A percentile compares a stretch with the other conserved stretches of the same genome.
Evolutionary conservation across 306 rosid genomes (phyloP).

Genomic region (Argentina anserina): DNA sequence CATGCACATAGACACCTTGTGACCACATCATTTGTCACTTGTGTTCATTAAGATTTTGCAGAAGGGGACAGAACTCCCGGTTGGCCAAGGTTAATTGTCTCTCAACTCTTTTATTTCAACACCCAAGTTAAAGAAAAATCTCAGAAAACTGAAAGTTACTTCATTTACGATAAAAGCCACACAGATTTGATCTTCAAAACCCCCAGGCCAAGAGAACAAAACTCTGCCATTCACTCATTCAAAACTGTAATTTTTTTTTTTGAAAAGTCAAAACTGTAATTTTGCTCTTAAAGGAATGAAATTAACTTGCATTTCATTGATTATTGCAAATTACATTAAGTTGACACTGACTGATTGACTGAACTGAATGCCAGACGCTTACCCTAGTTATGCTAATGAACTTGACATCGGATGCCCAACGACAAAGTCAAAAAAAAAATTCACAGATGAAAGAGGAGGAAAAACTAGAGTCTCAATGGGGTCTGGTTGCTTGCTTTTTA

Average conservation of each 20-base stretch:
- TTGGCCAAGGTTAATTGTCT: conserved; percentile 3
- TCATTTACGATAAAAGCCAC: conserved; percentile 27
- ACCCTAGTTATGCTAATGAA: neutral
- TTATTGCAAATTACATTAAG: conserved; percentile 25
- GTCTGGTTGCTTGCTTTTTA: conserved; percentile 24
- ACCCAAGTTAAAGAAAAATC: neutral
- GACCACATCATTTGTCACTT: neutral
- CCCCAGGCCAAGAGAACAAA: conserved; percentile 1
- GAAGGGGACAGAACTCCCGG: neutral
- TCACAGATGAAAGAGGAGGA: neutral
- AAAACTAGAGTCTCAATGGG: conserved; percentile 8
- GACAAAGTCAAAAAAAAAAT: conserved; percentile 8
- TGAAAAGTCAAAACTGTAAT: no score
- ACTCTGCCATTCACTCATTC: conserved; percentile 17
- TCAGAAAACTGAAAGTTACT: conserved; percentile 3
- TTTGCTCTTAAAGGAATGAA: neutral
- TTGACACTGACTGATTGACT: conserved; percentile 11
- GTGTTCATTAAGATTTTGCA: neutral
- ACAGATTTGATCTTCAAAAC: conserved; percentile 33
- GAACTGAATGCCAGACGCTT: neutral
- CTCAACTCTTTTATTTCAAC: neutral
- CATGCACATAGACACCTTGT: neutral
- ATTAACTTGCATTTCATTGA: conserved; percentile 2
- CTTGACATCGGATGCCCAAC: conserved; percentile 35
- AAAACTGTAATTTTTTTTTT: no score